Percentiles rank a stretch among this genome's conserved stretches.
These are phyloP conservation scores for Jamesozyma spencerorum DNA, from an alignment of 805 yeast genomes.

Conservation along the genomic window DNA sequence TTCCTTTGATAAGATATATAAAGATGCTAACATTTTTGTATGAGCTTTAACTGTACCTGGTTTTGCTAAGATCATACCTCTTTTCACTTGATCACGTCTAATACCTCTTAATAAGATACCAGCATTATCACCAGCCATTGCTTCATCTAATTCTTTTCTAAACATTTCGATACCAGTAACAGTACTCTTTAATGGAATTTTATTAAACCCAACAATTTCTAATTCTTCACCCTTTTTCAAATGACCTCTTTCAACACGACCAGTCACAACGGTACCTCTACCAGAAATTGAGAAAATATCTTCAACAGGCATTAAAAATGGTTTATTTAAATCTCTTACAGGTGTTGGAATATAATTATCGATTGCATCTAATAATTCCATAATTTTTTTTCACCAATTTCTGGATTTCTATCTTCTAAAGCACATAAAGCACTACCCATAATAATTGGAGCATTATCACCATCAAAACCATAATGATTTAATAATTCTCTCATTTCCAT, in stretches of 20 bases:
- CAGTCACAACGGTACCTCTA: constrained; percentile 98
- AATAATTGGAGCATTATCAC: constrained; percentile 94
- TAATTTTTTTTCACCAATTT: constrained; percentile 84
- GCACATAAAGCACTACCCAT: constrained; percentile 99
- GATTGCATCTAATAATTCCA: constrained; percentile 79
- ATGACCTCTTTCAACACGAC: constrained; percentile 97
- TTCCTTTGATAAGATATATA: constrained; percentile 87
- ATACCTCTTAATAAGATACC: constrained; percentile 96
- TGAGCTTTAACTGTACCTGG: constrained; percentile 88
- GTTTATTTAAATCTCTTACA: constrained; percentile 87
- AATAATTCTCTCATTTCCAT: constrained; percentile 99
- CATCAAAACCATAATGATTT: constrained; percentile 88
- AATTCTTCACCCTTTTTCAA: constrained; percentile 97
- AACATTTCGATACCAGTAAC: constrained; percentile 99
- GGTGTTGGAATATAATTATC: constrained; percentile 97
- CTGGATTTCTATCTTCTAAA: constrained; percentile 77
- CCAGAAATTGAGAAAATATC: constrained; percentile 97
- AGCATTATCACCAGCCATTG: constrained; percentile 98
- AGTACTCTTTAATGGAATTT: constrained; percentile 79
- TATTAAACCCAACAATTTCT: constrained; percentile 90
- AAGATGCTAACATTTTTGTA: constrained; percentile 86
- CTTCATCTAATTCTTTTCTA: constrained; percentile 95
- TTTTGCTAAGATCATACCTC: constrained; percentile 97
- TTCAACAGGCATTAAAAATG: constrained; percentile 95
- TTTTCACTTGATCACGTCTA: constrained; percentile 90